A percentile compares a stretch with the other conserved stretches of the same genome.
Conservation (phyloP, 441 rosid species). For the Metrosideros polymorpha region DNA sequence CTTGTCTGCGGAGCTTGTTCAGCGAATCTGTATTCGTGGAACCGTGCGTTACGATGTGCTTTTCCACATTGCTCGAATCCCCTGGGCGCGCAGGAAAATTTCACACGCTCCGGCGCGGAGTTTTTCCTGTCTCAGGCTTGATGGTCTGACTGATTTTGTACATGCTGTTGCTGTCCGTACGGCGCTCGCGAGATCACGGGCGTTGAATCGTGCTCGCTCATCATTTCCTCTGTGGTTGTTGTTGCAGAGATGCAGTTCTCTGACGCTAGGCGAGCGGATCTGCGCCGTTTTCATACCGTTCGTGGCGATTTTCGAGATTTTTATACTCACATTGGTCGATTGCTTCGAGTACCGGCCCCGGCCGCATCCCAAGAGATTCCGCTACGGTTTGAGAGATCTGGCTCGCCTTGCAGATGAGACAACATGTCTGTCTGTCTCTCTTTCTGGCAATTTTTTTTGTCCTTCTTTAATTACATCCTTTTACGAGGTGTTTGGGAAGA, state of each 20-base stretch:
- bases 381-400: conserved; percentile 16
- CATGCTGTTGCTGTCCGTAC: background rate
- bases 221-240: background rate
- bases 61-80: background rate
- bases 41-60: background rate
- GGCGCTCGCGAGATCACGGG: conserved; percentile 25
- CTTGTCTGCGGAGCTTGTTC: background rate
- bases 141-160: background rate
- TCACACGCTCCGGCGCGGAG: background rate
- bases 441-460: background rate
- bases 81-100: background rate
- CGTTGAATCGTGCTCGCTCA: background rate
- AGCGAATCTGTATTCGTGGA: background rate
- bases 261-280: conserved; percentile 51
- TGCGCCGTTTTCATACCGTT: conserved; percentile 54
- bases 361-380: background rate
- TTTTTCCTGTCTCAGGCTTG: background rate
- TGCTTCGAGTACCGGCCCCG: conserved; percentile 34
- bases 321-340: conserved; percentile 20
- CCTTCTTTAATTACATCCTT: background rate
- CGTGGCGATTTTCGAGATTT: conserved; percentile 33
- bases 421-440: conserved; percentile 22
- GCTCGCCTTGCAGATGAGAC: conserved; percentile 50
- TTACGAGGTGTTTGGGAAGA: background rate
- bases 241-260: conserved; percentile 46